Evolutionary conservation across 306 rosid genomes (phyloP).

Genomic region (Medicago lupulina): DNA sequence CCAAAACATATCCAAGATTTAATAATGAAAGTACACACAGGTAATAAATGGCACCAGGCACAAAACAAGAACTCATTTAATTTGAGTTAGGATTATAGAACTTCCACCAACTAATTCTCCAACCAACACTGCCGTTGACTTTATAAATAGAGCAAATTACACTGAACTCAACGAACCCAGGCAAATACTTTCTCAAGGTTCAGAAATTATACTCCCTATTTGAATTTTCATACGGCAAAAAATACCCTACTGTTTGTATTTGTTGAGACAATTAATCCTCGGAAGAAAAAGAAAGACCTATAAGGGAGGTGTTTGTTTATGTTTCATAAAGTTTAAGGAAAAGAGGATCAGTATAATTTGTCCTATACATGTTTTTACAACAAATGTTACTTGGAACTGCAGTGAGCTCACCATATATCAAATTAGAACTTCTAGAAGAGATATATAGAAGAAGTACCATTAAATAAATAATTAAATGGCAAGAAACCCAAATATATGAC

Average conservation of each 20-base stretch:
- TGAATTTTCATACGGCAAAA: constrained; percentile 7
- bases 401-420: constrained; percentile 21
- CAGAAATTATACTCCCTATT: constrained; percentile 26
- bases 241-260: constrained; percentile 26
- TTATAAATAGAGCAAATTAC: constrained; percentile 14
- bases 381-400: constrained; percentile 7
- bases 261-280: constrained; percentile 7
- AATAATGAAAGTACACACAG: constrained; percentile 24
- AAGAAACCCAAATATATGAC: constrained; percentile 20
- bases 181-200: constrained; percentile 7
- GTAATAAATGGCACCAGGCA: constrained; percentile 15
- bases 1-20: constrained; percentile 22
- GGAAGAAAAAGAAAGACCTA: background rate
- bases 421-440: constrained; percentile 28
- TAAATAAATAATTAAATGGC: constrained; percentile 17
- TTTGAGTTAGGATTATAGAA: background rate
- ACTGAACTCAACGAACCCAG: constrained; percentile 20
- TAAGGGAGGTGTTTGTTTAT: constrained; percentile 5
- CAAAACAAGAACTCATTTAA: background rate
- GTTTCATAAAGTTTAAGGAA: constrained; percentile 2
- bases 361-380: constrained; percentile 29
- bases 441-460: constrained; percentile 11
- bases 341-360: constrained; percentile 14
- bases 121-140: constrained; percentile 25
- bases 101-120: constrained; percentile 31